phyloP scores from a whole-genome alignment of 2,329 filamentous ascomycete species.

The Penicillium frequentans region DNA sequence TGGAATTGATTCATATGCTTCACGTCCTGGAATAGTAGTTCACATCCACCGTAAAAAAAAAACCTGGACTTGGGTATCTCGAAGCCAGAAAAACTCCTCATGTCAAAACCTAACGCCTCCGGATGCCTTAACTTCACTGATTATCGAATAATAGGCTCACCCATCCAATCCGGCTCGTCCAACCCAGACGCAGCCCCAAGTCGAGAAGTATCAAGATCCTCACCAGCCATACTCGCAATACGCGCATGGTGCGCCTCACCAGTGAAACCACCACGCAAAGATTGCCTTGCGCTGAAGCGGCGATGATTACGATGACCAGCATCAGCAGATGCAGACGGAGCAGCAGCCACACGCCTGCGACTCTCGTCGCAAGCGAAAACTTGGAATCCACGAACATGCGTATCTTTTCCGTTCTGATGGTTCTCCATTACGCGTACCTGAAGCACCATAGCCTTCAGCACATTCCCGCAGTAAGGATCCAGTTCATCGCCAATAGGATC shows the following conservation, averaged over 20 bases:
- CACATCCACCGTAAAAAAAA: slow-evolving; percentile 3
- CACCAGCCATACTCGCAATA: slow-evolving; percentile 20
- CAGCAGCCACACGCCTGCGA: slow-evolving; percentile 28
- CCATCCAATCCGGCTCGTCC: slow-evolving; percentile 51
- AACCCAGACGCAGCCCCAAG: slow-evolving; percentile 28
- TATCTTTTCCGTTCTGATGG: slow-evolving; percentile 98
- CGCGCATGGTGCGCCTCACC: slow-evolving; percentile 22
- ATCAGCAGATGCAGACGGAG: slow-evolving; percentile 36
- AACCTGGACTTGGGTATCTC: slow-evolving; percentile 20
- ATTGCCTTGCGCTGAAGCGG: slow-evolving; percentile 31
- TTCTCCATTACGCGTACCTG: slow-evolving; percentile 93
- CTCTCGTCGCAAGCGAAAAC: slow-evolving; percentile 63
- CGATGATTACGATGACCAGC: slow-evolving; percentile 27
- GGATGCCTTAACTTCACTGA: slow-evolving; percentile 17
- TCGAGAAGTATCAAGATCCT: slow-evolving; percentile 27
- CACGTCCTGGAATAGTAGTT: background rate
- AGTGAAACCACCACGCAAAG: slow-evolving; percentile 25
- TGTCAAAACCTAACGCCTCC: slow-evolving; percentile 1
- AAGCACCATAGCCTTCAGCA: slow-evolving; percentile 83
- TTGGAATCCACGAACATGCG: slow-evolving; percentile 91
- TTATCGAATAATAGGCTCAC: slow-evolving; percentile 47
- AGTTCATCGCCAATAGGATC: slow-evolving; percentile 27
- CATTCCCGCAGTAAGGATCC: slow-evolving; percentile 61
- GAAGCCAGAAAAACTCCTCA: slow-evolving; percentile 13
- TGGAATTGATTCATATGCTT: background rate